Base-by-base conservation (phyloP, 108 stramenopile genomes). In the Discostella pseudostelligera region DNA sequence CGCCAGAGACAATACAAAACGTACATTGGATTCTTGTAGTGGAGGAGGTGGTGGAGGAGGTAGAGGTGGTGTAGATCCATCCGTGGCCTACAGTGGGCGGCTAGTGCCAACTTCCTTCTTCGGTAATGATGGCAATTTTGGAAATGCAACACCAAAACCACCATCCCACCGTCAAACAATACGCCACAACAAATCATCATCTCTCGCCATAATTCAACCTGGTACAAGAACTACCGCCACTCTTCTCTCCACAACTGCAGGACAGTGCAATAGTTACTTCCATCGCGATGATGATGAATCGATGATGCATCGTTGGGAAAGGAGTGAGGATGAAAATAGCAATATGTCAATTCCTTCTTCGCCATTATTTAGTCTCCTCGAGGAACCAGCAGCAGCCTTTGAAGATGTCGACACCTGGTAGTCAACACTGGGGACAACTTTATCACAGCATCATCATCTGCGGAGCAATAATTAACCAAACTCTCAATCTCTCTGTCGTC, bases 151-250 rank as follows among this genome's bases (percentile, higher is more conserved):
- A 46, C 37, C 13, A 20, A 14, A 28, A 29, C 32, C 32, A 16
- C 29, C 8, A 13, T 53, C 50, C 20, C 50, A 25, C 4, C 14
- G 16, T 8, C 55, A 39, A 55, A 32, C 19, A 40, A 40, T 48
- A 45, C 21, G 76, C 67, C 16, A 62, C 43, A 28, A 14, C 66
- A 17, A 20, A 36, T 11, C 72, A 65, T 68, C 71, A 69, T 64
- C 62, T 45, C 55, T 56, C 0, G 55, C 55, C 0, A 56, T 56
- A 56, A 56, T 56, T 26, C 55, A 56, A 56, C 55, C 69, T 36
- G 69, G 69, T 26, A 62, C 51, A 49, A 70, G 62, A 61, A 64
- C 26, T 17, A 75, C 72, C 7, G 44, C 73, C 11, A 74, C 46
- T 7, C 37, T 69, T 5, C 40, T 70, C 42, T 56, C 76, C n/a